These are phyloP conservation scores for Rachicladosporium sp. DNA, from an alignment of 2,329 filamentous ascomycete species.

Conservation along the genomic window DNA sequence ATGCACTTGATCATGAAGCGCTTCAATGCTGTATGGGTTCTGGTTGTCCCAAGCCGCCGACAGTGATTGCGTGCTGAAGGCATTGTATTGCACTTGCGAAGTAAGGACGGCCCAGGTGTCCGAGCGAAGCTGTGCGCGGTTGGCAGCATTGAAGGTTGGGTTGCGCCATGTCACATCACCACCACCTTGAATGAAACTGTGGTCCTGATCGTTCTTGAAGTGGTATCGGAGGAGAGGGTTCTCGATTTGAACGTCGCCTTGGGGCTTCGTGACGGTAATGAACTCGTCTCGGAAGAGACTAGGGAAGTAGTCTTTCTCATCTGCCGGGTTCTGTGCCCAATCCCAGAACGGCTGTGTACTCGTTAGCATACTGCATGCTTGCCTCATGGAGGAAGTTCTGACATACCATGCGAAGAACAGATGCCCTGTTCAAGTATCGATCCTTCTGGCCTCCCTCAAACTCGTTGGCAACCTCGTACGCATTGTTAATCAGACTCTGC, in stretches of 20 bases:
- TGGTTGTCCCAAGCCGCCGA: neutral
- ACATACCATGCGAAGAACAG: no score
- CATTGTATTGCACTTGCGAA: slow-evolving; percentile 6
- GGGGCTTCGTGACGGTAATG: slow-evolving; percentile 15
- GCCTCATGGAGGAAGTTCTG: neutral
- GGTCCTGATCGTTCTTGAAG: slow-evolving; percentile 5
- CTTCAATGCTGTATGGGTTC: slow-evolving; percentile 7
- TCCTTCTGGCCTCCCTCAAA: slow-evolving; percentile 2
- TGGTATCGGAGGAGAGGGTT: slow-evolving; percentile 7
- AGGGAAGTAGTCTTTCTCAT: slow-evolving; percentile 6
- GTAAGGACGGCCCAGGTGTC: slow-evolving; percentile 6
- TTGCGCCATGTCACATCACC: slow-evolving; percentile 5
- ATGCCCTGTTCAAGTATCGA: neutral
- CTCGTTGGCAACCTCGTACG: slow-evolving; percentile 4
- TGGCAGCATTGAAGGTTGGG: slow-evolving; percentile 3
- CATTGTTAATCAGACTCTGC: slow-evolving; percentile 7
- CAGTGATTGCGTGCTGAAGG: slow-evolving; percentile 5
- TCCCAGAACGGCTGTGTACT: slow-evolving; percentile 19
- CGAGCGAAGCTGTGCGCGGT: slow-evolving; percentile 5
- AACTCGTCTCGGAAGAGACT: slow-evolving; percentile 10
- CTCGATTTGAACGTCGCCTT: slow-evolving; percentile 6
- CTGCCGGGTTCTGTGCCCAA: slow-evolving; percentile 9
- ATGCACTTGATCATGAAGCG: slow-evolving; percentile 7
- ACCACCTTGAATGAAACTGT: slow-evolving; percentile 3
- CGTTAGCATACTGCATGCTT: slow-evolving; percentile 11